A percentile compares a stretch with the other conserved stretches of the same genome.
These are phyloP conservation scores for Penicillium sp. DNA, from an alignment of 2,329 filamentous ascomycete species.

Conservation along the genomic window DNA sequence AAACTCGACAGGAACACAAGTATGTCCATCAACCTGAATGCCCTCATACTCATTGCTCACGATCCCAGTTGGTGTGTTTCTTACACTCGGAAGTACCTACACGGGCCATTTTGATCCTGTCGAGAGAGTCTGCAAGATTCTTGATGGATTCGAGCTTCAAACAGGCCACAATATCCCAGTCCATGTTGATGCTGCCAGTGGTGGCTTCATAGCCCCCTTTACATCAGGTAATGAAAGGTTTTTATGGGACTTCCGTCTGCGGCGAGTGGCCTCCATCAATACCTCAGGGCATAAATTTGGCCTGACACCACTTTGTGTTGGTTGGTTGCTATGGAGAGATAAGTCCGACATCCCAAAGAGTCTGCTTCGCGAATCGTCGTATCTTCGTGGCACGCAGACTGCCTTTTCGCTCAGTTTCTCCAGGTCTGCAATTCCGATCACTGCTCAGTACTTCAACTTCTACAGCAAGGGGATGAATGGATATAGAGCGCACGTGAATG, in stretches of 20 bases:
- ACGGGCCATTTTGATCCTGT: slow-evolving; percentile 7
- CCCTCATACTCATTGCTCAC: background rate
- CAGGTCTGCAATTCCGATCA: slow-evolving; percentile 58
- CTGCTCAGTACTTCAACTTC: slow-evolving; percentile 63
- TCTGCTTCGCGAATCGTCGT: slow-evolving; percentile 60
- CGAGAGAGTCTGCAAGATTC: background rate
- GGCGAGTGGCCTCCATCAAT: slow-evolving; percentile 14
- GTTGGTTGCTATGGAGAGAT: slow-evolving; percentile 62
- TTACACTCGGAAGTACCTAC: slow-evolving; percentile 1
- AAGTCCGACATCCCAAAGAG: slow-evolving; percentile 56
- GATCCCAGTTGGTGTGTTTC: background rate
- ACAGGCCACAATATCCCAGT: slow-evolving; percentile 3
- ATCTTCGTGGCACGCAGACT: slow-evolving; percentile 45
- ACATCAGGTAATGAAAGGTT: slow-evolving; percentile 13
- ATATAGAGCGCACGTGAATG: slow-evolving; percentile 38
- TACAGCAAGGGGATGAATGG: slow-evolving; percentile 60
- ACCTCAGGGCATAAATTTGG: slow-evolving; percentile 24
- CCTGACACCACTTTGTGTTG: slow-evolving; percentile 59
- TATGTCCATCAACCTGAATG: background rate
- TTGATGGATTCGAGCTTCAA: background rate
- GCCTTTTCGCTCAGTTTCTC: slow-evolving; percentile 62
- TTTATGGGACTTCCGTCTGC: slow-evolving; percentile 17
- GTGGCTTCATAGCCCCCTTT: slow-evolving; percentile 21
- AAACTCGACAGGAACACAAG: background rate
- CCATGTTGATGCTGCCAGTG: slow-evolving; percentile 24